Percentiles rank a stretch among this genome's conserved stretches.
Evolutionary conservation across 768 basidiomycete species (phyloP).

Genomic region (Astraeus odoratus): DNA sequence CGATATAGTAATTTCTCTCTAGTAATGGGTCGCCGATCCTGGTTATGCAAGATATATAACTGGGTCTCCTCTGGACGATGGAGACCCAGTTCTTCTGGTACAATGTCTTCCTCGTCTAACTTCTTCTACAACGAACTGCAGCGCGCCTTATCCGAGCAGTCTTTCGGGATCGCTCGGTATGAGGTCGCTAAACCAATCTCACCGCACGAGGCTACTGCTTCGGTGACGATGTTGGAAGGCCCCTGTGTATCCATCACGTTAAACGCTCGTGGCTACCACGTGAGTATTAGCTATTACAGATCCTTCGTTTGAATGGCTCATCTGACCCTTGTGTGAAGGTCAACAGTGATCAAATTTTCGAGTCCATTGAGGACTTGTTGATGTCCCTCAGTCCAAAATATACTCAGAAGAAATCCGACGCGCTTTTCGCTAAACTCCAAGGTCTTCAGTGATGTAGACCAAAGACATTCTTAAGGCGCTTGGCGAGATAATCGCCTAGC

Average conservation of each 20-base stretch:
- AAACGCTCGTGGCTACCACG: conserved; percentile 50
- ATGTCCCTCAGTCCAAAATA: conserved; percentile 50
- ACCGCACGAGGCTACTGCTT: conserved; percentile 43
- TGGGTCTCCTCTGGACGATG: conserved; percentile 15
- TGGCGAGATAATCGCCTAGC: no score
- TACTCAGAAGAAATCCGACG: conserved; percentile 37
- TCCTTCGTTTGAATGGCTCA: conserved; percentile 7
- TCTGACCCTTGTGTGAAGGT: conserved; percentile 13
- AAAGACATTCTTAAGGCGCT: conserved; percentile 1
- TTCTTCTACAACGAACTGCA: conserved; percentile 44
- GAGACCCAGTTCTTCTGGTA: conserved; percentile 7
- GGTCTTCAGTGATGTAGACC: conserved; percentile 24
- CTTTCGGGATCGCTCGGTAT: conserved; percentile 47
- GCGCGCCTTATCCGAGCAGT: conserved; percentile 50
- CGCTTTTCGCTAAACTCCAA: conserved; percentile 43
- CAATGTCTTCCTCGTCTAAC: conserved; percentile 16
- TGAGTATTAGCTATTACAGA: conserved; percentile 20
- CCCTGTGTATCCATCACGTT: conserved; percentile 39
- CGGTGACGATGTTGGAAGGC: conserved; percentile 53
- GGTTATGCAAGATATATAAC: conserved; percentile 1
- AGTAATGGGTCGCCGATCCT: neutral
- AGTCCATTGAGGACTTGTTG: conserved; percentile 56
- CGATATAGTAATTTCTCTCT: neutral
- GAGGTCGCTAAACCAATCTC: conserved; percentile 31
- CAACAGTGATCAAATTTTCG: conserved; percentile 33